Evolutionary conservation across 257 asterid genomes (phyloP), one percentile per base, ranked within the genome.

Genomic region (Solanum stenotomum): DNA sequence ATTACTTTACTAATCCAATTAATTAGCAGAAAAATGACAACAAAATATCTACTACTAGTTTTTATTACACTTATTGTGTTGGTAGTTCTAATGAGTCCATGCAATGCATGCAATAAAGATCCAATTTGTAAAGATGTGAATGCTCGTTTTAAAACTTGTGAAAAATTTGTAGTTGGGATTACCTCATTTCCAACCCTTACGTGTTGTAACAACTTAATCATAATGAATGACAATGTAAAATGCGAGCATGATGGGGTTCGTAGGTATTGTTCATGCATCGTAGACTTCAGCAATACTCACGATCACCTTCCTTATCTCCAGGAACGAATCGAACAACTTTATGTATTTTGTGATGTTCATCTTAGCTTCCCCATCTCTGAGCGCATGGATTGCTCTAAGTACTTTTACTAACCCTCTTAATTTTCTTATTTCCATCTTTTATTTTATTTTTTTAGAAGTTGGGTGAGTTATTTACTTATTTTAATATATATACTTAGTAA

Each of bases 311-410:
- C 85, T 11, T 71, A 61, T 16, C 33, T 38, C 8, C 87, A 86
- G 3, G 2, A 72, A 5, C 86, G 89, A 25, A 86, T 89, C 15
- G 68, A 18, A 61, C 37, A 68, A 68, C 76, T 35, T n/a, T 34
- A n/a, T 42, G 8, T 52, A 44, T 38, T 6, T 18, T 89, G 89
- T 5, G 38, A 59, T 49, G 42, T 89, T 67, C 87, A 89, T 25
- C 89, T 86, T 33, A 86, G 87, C 67, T 89, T 89, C n/a, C 90
- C 90, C 5, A 89, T 89, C 34, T 86, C 89, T 14, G 89, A 89
- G 5, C 84, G 42, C 23, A 79, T 86, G 89, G 85, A 89, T 63
- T 89, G 89, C 83, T 79, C 77, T 3, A 71, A 25, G 90, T 86
- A 35, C 1, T 77, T 40, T 78, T 20, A 74, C 2, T 1, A 6